Percentiles rank a stretch among this genome's conserved stretches.
Evolutionary conservation across 345 rosid species (phyloP).

Genomic region (Populus deltoides): DNA sequence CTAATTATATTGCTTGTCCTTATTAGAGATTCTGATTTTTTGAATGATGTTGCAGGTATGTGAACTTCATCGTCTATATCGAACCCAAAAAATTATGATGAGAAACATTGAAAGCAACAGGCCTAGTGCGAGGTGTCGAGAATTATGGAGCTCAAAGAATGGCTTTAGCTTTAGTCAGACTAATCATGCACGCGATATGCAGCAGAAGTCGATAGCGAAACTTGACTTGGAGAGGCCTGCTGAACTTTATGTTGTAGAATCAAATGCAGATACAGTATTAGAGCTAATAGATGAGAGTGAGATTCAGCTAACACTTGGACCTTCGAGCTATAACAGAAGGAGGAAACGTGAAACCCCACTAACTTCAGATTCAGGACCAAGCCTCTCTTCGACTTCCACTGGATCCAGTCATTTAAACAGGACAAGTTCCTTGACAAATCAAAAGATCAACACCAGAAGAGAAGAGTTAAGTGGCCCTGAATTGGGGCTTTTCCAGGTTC

Average conservation of each 20-base stretch:
- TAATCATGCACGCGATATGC: slow-evolving; percentile 5
- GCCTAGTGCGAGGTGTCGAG: slow-evolving; percentile 9
- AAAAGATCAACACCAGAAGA: slow-evolving; percentile 4
- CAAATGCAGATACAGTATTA: slow-evolving; percentile 25
- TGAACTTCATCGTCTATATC: slow-evolving; percentile 88
- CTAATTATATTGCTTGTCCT: neutral
- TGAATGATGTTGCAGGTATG: slow-evolving; percentile 43
- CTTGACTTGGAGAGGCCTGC: slow-evolving; percentile 42
- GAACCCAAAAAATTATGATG: slow-evolving; percentile 79
- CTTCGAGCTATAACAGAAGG: slow-evolving; percentile 41
- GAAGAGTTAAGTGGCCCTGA: slow-evolving; percentile 19
- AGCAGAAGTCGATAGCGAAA: slow-evolving; percentile 20
- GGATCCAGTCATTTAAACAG: slow-evolving; percentile 59
- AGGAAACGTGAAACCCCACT: slow-evolving; percentile 40
- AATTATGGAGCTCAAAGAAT: slow-evolving; percentile 14
- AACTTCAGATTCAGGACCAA: slow-evolving; percentile 53
- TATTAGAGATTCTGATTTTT: neutral
- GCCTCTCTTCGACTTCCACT: slow-evolving; percentile 75
- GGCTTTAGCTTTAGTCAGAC: slow-evolving; percentile 14
- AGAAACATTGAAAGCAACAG: slow-evolving; percentile 40
- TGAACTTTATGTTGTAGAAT: slow-evolving; percentile 26
- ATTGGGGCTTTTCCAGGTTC: slow-evolving; percentile 26
- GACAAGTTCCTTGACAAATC: slow-evolving; percentile 17
- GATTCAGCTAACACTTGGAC: slow-evolving; percentile 86
- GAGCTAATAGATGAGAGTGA: slow-evolving; percentile 70